These are phyloP conservation scores for Allium sativum DNA, from an alignment of 106 monocot genomes.

Conservation along the genomic window DNA sequence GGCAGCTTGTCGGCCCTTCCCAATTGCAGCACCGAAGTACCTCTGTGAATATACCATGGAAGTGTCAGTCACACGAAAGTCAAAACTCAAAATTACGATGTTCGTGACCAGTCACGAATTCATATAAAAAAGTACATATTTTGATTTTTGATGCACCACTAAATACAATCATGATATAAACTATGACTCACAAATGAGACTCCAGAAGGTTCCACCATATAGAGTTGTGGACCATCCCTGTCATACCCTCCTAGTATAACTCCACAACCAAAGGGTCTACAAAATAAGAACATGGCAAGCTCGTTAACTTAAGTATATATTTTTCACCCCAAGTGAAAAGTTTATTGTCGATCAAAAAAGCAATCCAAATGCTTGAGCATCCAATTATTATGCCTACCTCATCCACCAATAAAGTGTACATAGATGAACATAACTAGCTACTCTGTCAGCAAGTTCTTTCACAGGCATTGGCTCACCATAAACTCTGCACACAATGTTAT, in stretches of 20 bases:
- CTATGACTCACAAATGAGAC: conserved; percentile 75
- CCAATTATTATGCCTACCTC: conserved; percentile 19
- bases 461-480: conserved; percentile 97
- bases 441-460: conserved; percentile 95
- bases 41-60: conserved; percentile 23
- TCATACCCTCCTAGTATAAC: conserved; percentile 98
- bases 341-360: no score
- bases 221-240: conserved; percentile 92
- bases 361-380: no score
- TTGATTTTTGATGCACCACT: background rate
- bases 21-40: conserved; percentile 91
- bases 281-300: background rate
- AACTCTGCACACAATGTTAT: conserved; percentile 2
- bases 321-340: background rate
- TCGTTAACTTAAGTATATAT: no score
- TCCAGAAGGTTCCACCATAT: conserved; percentile 94
- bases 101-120: background rate
- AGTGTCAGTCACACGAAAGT: background rate
- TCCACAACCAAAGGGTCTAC: conserved; percentile 94
- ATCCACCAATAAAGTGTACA: conserved; percentile 99
- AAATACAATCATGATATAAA: no score
- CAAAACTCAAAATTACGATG: conserved; percentile 1
- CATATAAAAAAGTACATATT: background rate
- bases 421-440: conserved; percentile 99
- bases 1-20: conserved; percentile 90